Conservation (phyloP, 805 yeast genomes). For the Pichia nanzhaoensis region DNA sequence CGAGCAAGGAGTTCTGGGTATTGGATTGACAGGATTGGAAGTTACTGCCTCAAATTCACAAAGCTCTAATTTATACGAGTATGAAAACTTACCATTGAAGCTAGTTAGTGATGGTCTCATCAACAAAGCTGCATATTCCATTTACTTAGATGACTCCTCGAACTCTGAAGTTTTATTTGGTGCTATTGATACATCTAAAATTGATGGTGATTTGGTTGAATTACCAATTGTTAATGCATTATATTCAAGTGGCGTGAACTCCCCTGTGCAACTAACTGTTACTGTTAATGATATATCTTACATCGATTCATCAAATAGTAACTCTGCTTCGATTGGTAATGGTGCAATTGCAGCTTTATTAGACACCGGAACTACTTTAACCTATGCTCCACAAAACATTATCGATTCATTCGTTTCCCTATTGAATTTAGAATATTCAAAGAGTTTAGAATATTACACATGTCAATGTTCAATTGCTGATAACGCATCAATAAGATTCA, state of each 20-base stretch:
- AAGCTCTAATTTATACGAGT: slow-evolving; percentile 31
- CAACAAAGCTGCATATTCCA: slow-evolving; percentile 50
- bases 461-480: slow-evolving; percentile 35
- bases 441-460: slow-evolving; percentile 37
- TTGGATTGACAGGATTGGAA: slow-evolving; percentile 67
- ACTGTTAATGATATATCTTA: slow-evolving; percentile 36
- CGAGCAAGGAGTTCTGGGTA: slow-evolving; percentile 63
- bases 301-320: neutral
- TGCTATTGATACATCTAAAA: slow-evolving; percentile 61
- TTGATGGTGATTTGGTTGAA: slow-evolving; percentile 42
- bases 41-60: slow-evolving; percentile 34
- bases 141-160: slow-evolving; percentile 46
- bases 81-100: slow-evolving; percentile 61
- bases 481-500: slow-evolving; percentile 34
- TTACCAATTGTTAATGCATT: slow-evolving; percentile 46
- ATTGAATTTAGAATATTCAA: slow-evolving; percentile 37
- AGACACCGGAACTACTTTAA: slow-evolving; percentile 54
- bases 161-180: slow-evolving; percentile 64
- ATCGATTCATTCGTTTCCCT: slow-evolving; percentile 23
- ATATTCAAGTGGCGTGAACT: slow-evolving; percentile 25
- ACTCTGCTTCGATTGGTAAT: slow-evolving; percentile 18
- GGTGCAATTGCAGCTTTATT: slow-evolving; percentile 37
- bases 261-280: slow-evolving; percentile 43
- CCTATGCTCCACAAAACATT: slow-evolving; percentile 37
- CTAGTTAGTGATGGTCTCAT: slow-evolving; percentile 54